Evolutionary conservation across 2,329 filamentous ascomycete species (phyloP).

Genomic region (Alternaria metachromatica): DNA sequence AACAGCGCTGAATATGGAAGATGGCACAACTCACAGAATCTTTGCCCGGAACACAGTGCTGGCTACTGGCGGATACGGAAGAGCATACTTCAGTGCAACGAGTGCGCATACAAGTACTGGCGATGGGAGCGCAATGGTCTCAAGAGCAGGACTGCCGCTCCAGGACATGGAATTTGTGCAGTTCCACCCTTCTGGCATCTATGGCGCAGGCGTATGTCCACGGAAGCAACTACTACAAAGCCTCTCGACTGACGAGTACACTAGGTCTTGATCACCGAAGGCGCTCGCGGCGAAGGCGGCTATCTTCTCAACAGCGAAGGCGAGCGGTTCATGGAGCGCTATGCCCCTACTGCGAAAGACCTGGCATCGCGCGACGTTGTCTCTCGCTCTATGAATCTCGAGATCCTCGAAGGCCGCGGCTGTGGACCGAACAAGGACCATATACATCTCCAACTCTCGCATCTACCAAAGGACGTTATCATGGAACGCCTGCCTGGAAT

Average conservation of each 20-base stretch:
- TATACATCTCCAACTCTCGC: slow-evolving; percentile 57
- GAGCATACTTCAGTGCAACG: slow-evolving; percentile 59
- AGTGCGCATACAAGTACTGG: slow-evolving; percentile 59
- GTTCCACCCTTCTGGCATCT: slow-evolving; percentile 60
- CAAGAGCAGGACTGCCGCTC: slow-evolving; percentile 56
- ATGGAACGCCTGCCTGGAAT: slow-evolving; percentile 58
- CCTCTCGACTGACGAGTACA: background rate
- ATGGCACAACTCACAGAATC: slow-evolving; percentile 57
- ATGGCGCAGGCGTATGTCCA: slow-evolving; percentile 54
- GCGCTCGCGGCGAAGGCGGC: slow-evolving; percentile 58
- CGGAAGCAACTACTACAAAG: background rate
- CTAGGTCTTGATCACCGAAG: slow-evolving; percentile 56
- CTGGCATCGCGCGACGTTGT: slow-evolving; percentile 58
- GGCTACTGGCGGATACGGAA: slow-evolving; percentile 59
- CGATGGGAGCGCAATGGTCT: slow-evolving; percentile 59
- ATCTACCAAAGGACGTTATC: slow-evolving; percentile 56
- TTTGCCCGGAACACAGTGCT: slow-evolving; percentile 58
- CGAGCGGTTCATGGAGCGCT: slow-evolving; percentile 61
- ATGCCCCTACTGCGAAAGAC: slow-evolving; percentile 59
- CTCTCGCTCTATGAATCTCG: slow-evolving; percentile 57
- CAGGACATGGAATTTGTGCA: slow-evolving; percentile 62
- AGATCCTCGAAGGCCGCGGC: slow-evolving; percentile 57
- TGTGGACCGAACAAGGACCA: slow-evolving; percentile 56
- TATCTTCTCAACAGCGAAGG: slow-evolving; percentile 58
- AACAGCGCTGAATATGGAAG: slow-evolving; percentile 57